A percentile compares a stretch with the other conserved stretches of the same genome.
Evolutionary conservation across 257 asterid genomes (phyloP).

Genomic region (Echium plantagineum): DNA sequence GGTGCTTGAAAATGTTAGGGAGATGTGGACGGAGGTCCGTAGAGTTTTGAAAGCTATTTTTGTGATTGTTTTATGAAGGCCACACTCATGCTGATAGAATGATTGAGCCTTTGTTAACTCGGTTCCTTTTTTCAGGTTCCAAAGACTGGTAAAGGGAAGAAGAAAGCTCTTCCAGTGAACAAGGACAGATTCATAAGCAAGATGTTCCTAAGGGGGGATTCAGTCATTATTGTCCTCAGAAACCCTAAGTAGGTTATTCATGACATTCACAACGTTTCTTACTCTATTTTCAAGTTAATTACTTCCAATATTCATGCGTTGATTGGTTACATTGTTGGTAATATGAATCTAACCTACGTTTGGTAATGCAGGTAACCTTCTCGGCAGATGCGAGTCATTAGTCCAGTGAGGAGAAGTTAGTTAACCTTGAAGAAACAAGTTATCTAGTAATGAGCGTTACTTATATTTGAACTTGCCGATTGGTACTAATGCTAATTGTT

Average conservation of each 20-base stretch:
- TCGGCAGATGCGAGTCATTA: background rate
- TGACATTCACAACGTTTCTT: background rate
- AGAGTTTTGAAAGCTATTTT: background rate
- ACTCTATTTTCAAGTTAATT: background rate
- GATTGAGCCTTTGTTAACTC: background rate
- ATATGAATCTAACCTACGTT: too few species aligned
- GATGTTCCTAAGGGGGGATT: slow-evolving; percentile 89
- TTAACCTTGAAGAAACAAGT: background rate
- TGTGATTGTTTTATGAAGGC: background rate
- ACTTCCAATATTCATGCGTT: background rate
- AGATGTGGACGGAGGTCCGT: slow-evolving; percentile 87
- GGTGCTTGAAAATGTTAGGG: slow-evolving; percentile 84
- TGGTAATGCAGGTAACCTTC: background rate
- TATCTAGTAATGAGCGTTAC: background rate
- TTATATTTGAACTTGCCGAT: background rate
- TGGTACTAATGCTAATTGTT: background rate
- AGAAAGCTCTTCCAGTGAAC: slow-evolving; percentile 77
- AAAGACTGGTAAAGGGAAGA: slow-evolving; percentile 48
- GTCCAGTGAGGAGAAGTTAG: background rate
- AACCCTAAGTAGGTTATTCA: slow-evolving; percentile 41
- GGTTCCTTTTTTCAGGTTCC: background rate
- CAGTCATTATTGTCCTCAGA: slow-evolving; percentile 78
- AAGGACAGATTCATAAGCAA: slow-evolving; percentile 78
- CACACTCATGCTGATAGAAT: background rate
- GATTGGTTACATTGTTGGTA: too few species aligned